Percentiles rank a stretch among this genome's conserved stretches.
Conservation (phyloP, 176 grass and related monocot species). For the Rhynchospora breviuscula region DNA sequence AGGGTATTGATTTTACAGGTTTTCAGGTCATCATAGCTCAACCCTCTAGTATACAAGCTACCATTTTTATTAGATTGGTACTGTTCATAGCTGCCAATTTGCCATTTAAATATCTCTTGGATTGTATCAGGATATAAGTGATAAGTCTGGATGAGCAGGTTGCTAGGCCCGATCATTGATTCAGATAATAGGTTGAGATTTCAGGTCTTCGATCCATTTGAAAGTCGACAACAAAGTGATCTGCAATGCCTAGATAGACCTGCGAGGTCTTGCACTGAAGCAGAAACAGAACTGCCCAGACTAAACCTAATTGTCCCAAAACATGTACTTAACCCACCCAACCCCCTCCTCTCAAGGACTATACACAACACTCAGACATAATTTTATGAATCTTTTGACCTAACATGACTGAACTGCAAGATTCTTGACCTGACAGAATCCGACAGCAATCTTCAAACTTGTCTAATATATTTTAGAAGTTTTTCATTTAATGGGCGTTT, state of each 20-base stretch:
- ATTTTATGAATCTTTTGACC: too few species aligned
- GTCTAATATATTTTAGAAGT: too few species aligned
- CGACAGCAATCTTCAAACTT: too few species aligned
- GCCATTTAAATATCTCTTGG: background rate
- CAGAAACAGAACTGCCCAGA: background rate
- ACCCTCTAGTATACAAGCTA: background rate
- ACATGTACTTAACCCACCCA: background rate
- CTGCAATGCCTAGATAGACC: too few species aligned
- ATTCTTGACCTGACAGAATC: too few species aligned
- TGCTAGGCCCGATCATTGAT: background rate
- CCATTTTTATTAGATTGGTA: background rate
- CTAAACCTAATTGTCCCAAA: background rate
- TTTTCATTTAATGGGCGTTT: too few species aligned
- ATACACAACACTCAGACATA: too few species aligned
- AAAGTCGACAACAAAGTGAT: too few species aligned
- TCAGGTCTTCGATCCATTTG: background rate
- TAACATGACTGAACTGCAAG: too few species aligned
- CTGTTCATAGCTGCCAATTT: background rate
- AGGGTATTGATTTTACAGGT: background rate
- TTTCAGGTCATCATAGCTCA: background rate
- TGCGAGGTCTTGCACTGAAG: background rate
- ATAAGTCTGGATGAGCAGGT: background rate
- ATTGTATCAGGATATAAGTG: background rate
- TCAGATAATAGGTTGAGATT: background rate
- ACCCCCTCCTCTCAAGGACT: too few species aligned